Base-by-base conservation (phyloP, 1,284 basidiomycete species). In the Schizophyllum commune region DNA sequence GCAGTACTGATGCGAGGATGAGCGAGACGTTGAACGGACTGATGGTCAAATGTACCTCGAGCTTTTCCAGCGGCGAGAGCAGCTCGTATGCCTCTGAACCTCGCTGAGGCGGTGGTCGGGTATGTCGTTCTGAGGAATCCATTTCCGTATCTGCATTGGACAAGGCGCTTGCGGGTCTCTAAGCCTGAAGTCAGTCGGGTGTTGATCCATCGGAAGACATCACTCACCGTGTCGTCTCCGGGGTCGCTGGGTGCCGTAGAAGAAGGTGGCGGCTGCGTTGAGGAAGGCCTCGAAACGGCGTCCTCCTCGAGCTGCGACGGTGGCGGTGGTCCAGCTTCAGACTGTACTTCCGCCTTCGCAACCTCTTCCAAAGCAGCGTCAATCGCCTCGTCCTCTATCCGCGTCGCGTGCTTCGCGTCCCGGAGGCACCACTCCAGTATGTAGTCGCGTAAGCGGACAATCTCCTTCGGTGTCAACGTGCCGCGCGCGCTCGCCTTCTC, bases 1-100 rank as follows among this genome's bases (percentile, higher is more conserved):
- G 69, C 86, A 89, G 66, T 90, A 91, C 88, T 91, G 64, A 47
- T 5, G 39, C 8, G 17, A 17, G 17, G 39, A 3, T 47, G 17
- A 17, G 9, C 17, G 39, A 11, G 39, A 8, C 13, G 39, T 3
- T 13, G 8, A 8, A 47, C 3, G 9, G 8, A 8, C 2, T 47
- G 17, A 4, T 3, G 9, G 39, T 27, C 5, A 47, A 8, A 17
- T 13, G 8, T 47, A 47, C 39, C 39, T 47, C 39, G 8, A 13
- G 39, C 39, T 47, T 47, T 17, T 47, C 39, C 13, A 47, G 8
- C 2, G 39, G 39, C 3, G 39, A 47, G 39, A 47, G 39, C 3
- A 17, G 17, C 17, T 47, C 39, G 39, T 47, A 47, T 9, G 39
- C 39, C 17, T 47, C 39, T 3, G 39, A 47, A 8, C 39, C 39